Evolutionary conservation across 768 basidiomycete genomes (phyloP).

Genomic region (Mycena belliarum): DNA sequence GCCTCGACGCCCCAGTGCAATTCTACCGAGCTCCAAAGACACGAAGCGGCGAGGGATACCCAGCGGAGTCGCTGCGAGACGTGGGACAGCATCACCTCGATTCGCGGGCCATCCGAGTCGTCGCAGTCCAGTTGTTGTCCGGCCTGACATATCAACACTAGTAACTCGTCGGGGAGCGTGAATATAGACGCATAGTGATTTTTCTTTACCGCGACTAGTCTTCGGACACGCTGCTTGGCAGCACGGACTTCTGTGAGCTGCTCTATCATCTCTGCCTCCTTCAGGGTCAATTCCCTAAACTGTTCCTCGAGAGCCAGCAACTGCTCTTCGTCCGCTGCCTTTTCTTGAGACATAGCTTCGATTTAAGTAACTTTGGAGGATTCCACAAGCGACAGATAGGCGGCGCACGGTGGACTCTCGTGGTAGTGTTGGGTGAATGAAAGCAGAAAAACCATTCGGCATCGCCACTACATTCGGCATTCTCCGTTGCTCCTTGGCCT

Average conservation of each 20-base stretch:
- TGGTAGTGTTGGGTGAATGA: too few species aligned
- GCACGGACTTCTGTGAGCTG: conserved; percentile 1
- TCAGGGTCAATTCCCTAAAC: conserved; percentile 2
- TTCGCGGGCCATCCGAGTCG: not conserved
- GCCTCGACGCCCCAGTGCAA: conserved; percentile 4
- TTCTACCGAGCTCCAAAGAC: conserved; percentile 5
- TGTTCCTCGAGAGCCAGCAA: conserved; percentile 2
- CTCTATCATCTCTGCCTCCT: not conserved
- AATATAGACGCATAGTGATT: conserved; percentile 7
- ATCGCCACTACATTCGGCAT: too few species aligned
- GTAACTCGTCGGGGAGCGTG: conserved; percentile 8
- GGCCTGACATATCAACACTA: conserved; percentile 3
- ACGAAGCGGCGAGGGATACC: not conserved
- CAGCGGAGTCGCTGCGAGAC: conserved; percentile 7
- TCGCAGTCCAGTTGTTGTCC: not conserved
- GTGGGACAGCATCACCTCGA: conserved; percentile 5
- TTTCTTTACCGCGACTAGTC: conserved; percentile 8
- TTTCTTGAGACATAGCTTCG: not conserved
- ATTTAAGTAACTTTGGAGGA: not conserved
- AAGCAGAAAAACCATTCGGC: too few species aligned
- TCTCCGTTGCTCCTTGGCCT: too few species aligned
- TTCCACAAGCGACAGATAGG: not conserved
- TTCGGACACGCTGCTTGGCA: conserved; percentile 3
- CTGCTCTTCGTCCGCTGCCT: conserved; percentile 1
- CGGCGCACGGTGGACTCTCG: too few species aligned